Evolutionary conservation across 2,329 filamentous ascomycete genomes (phyloP), one percentile per base, ranked within the genome.

Genomic region (Blastomyces parvus): DNA sequence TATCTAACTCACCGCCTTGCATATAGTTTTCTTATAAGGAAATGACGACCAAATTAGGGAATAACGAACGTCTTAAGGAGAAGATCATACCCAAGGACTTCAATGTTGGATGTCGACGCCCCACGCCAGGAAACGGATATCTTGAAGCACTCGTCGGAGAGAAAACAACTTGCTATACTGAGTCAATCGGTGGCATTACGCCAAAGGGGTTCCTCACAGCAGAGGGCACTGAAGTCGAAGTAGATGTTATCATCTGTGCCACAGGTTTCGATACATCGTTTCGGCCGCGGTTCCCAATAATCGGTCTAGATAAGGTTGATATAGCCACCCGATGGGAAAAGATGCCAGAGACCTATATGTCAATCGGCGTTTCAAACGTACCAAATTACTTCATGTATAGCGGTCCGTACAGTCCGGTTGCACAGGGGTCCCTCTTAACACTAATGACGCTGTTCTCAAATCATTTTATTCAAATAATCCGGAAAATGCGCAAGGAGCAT

Each of bases 121-220:
- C 76, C 13, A 77, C 74, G 1, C 76, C 76, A 2, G 77, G 74
- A n/a, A 69, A 72, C 14, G 74, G 74, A 2, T 78, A 77, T 59
- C 69, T 66, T 7, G 70, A 72, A 58, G 67, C 71, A 4, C 64
- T 70, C 13, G 36, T 59, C 4, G 42, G 63, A 44, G 65, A 68
- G 11, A 70, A 70, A 55, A 66, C 69, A 17, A 58, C 63, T 17
- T 60, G 63, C 22, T 66, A 68, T n/a, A 46, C 46, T 1, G 63
- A 55, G 4, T 53, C 55, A 8, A 67, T 70, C 58, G 46, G 57
- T 1, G 44, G 59, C 8, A 53, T 68, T 22, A 61, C 62, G 5
- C 40, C 61, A 13, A 64, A 65, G 1, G 66, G 65, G 11, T 67
- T 70, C 53, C 61, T 69, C 53, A 67, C 66, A 3, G 61, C 50